These are phyloP conservation scores for Trichosporon sp. DNA, from an alignment of 1,284 basidiomycete species.

Conservation along the genomic window DNA sequence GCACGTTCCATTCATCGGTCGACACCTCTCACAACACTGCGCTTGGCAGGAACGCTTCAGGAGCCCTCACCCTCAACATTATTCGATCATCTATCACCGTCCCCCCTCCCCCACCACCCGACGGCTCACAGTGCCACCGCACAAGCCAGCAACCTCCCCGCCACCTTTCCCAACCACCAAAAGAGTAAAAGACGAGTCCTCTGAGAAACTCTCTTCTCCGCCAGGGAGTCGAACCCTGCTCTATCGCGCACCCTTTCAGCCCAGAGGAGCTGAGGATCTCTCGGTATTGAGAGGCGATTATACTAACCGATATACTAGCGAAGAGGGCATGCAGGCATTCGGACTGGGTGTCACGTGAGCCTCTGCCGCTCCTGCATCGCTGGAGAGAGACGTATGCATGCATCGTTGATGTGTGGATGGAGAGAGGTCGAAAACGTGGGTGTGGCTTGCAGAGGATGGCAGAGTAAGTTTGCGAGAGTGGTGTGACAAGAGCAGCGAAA, in stretches of 20 bases:
- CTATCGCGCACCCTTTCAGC: background rate
- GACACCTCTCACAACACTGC: too few relatives aligned
- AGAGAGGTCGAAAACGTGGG: background rate
- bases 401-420: background rate
- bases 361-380: background rate
- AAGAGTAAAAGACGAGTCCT: background rate
- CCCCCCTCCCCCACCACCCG: too few relatives aligned
- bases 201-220: background rate
- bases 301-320: slow-evolving; percentile 3
- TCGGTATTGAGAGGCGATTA: background rate
- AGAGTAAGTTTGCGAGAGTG: too few relatives aligned
- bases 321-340: background rate
- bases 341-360: background rate
- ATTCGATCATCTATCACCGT: too few relatives aligned
- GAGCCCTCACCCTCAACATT: too few relatives aligned
- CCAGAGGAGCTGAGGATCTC: background rate
- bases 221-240: background rate
- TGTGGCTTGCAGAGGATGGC: background rate
- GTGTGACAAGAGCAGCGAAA: background rate
- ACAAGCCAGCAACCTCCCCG: too few relatives aligned
- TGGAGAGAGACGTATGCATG: background rate
- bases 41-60: too few relatives aligned
- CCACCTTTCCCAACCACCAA: background rate
- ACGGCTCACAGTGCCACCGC: too few relatives aligned
- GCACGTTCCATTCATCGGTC: too few relatives aligned